Conservation (phyloP, 2,329 filamentous ascomycete genomes). For the Bipolaris bicolor region DNA sequence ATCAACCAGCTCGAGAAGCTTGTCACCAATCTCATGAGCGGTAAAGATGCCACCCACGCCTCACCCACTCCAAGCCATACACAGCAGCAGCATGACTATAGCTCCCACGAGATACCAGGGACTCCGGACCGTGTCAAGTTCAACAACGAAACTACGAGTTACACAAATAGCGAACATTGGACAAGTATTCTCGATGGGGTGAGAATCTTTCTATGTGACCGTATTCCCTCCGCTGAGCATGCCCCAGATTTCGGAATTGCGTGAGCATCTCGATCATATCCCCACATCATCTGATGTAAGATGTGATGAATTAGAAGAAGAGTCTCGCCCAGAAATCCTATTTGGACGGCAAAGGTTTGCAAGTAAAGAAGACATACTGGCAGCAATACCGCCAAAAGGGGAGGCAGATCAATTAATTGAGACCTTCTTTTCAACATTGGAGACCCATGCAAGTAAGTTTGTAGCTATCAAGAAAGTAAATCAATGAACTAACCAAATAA, state of each 20-base stretch:
- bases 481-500: conserved; percentile 14
- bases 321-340: conserved; percentile 37
- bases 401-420: conserved; percentile 36
- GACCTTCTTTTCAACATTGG: conserved; percentile 37
- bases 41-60: conserved; percentile 20
- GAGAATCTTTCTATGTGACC: conserved; percentile 8
- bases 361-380: conserved; percentile 38
- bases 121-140: conserved; percentile 43
- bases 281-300: conserved; percentile 29
- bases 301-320: conserved; percentile 20
- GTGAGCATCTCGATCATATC: conserved; percentile 40
- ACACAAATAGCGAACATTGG: conserved; percentile 45
- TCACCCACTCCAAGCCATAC: conserved; percentile 5
- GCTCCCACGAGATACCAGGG: conserved; percentile 24
- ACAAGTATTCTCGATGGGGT: conserved; percentile 48
- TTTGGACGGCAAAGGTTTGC: conserved; percentile 38
- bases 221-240: conserved; percentile 1
- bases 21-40: conserved; percentile 44
- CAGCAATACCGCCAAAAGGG: conserved; percentile 31
- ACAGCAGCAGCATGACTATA: conserved; percentile 6
- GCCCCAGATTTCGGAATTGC: conserved; percentile 40
- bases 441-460: conserved; percentile 34
- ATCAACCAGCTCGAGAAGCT: conserved; percentile 47
- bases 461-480: neutral
- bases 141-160: conserved; percentile 37